phyloP scores from a whole-genome alignment of 2,329 filamentous ascomycete genomes.

The Sporothrix protearum region DNA sequence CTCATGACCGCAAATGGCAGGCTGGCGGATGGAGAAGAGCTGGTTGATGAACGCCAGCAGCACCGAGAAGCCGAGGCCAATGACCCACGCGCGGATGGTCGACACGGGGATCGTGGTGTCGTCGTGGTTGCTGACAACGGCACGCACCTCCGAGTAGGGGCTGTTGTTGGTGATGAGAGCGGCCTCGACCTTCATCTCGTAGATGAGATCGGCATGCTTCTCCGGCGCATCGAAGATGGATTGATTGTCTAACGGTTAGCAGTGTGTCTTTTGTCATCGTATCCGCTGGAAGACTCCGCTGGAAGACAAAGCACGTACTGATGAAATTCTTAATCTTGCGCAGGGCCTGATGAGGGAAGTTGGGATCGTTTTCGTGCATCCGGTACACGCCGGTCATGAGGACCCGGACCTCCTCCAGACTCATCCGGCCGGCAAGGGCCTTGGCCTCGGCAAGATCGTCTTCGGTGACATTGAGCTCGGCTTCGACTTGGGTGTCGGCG shows the following conservation, averaged over 20 bases:
- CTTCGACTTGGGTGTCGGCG: constrained; percentile 2
- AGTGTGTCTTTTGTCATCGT: no score
- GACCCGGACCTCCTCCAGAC: constrained; percentile 22
- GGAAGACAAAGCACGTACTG: constrained; percentile 28
- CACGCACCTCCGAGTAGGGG: constrained; percentile 56
- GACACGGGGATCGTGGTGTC: constrained; percentile 48
- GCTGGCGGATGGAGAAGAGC: constrained; percentile 54
- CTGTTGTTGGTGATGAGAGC: constrained; percentile 54
- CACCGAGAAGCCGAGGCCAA: constrained; percentile 46
- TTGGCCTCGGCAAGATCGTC: constrained; percentile 27
- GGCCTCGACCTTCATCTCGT: constrained; percentile 49
- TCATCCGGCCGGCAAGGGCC: constrained; percentile 26
- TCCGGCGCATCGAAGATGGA: constrained; percentile 45
- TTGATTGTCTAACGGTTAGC: constrained; percentile 36
- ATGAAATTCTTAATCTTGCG: constrained; percentile 41
- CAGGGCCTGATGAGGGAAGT: constrained; percentile 45
- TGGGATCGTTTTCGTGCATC: constrained; percentile 46
- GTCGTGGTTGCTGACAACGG: constrained; percentile 56
- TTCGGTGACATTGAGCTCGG: constrained; percentile 25
- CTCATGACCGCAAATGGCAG: constrained; percentile 51
- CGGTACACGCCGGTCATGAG: constrained; percentile 18
- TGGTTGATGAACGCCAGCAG: constrained; percentile 47
- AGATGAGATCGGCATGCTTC: constrained; percentile 45
- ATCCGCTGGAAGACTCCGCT: no score
- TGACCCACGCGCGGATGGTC: constrained; percentile 55